Conservation (phyloP, 331 rosid genomes). For the Pyrus hybrid region DNA sequence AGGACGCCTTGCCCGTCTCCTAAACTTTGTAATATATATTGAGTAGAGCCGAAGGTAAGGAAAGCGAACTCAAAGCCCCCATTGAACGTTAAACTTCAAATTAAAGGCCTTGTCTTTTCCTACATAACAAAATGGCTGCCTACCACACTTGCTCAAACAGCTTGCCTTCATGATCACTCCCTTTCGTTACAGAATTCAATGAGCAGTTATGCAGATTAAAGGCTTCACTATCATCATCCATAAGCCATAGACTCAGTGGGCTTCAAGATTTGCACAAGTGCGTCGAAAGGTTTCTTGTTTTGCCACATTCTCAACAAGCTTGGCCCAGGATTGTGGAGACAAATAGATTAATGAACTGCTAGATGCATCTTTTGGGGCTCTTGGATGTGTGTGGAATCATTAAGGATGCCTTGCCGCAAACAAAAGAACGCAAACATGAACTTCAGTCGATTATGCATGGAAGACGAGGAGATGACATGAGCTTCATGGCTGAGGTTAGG, state of each 20-base stretch:
- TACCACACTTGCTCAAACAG: slow-evolving; percentile 27
- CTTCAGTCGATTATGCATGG: slow-evolving; percentile 15
- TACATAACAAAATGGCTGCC: slow-evolving; percentile 28
- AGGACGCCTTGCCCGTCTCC: slow-evolving; percentile 26
- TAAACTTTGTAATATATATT: slow-evolving; percentile 3
- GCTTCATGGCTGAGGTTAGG: not conserved
- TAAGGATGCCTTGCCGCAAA: slow-evolving; percentile 26
- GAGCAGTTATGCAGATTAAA: slow-evolving; percentile 33
- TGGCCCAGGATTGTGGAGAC: slow-evolving; percentile 28
- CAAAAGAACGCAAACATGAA: slow-evolving; percentile 25
- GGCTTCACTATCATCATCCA: slow-evolving; percentile 29
- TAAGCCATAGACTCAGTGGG: slow-evolving; percentile 25
- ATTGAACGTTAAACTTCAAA: not conserved
- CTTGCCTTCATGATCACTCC: slow-evolving; percentile 27
- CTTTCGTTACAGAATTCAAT: slow-evolving; percentile 22
- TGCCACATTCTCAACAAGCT: slow-evolving; percentile 41
- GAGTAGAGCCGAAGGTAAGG: not conserved
- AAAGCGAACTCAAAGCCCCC: not conserved
- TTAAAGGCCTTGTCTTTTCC: not conserved
- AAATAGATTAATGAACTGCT: slow-evolving; percentile 16
- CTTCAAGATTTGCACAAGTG: slow-evolving; percentile 46
- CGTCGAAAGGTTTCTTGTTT: slow-evolving; percentile 35
- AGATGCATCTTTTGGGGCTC: slow-evolving; percentile 34
- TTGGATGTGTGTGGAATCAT: slow-evolving; percentile 25
- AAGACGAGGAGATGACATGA: slow-evolving; percentile 5